Conservation (phyloP, 306 rosid species). For the Carpinus viminea region DNA sequence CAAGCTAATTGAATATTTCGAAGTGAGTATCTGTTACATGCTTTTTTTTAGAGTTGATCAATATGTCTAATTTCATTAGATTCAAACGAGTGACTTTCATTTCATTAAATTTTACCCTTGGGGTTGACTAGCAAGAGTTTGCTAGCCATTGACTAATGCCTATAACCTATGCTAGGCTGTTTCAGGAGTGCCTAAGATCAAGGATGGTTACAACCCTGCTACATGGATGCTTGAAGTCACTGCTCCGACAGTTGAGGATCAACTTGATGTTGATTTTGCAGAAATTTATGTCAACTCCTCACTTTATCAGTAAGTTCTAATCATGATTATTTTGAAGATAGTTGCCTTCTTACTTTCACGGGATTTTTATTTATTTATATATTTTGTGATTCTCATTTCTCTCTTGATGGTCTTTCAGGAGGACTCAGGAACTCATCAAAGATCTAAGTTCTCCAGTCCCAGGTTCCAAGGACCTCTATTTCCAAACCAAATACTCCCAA, state of each 20-base stretch:
- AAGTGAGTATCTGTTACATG: slow-evolving; percentile 35
- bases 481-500: slow-evolving; percentile 66
- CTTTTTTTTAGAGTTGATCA: background rate
- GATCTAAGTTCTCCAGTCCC: slow-evolving; percentile 53
- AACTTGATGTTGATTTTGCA: slow-evolving; percentile 59
- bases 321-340: background rate
- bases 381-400: background rate
- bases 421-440: slow-evolving; percentile 55
- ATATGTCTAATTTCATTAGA: background rate
- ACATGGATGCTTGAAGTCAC: slow-evolving; percentile 87
- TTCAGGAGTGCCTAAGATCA: slow-evolving; percentile 64
- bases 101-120: background rate
- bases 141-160: background rate
- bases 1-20: slow-evolving; percentile 73
- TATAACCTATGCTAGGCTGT: slow-evolving; percentile 46
- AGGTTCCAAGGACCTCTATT: slow-evolving; percentile 59
- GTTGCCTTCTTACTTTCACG: background rate
- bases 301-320: slow-evolving; percentile 48
- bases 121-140: background rate
- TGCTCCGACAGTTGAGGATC: slow-evolving; percentile 49
- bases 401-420: slow-evolving; percentile 38
- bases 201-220: slow-evolving; percentile 75
- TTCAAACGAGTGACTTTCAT: background rate
- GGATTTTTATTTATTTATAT: background rate
- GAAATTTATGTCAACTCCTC: slow-evolving; percentile 56